Evolutionary conservation across 768 basidiomycete genomes (phyloP).

Genomic region (Dentipellis sp.): DNA sequence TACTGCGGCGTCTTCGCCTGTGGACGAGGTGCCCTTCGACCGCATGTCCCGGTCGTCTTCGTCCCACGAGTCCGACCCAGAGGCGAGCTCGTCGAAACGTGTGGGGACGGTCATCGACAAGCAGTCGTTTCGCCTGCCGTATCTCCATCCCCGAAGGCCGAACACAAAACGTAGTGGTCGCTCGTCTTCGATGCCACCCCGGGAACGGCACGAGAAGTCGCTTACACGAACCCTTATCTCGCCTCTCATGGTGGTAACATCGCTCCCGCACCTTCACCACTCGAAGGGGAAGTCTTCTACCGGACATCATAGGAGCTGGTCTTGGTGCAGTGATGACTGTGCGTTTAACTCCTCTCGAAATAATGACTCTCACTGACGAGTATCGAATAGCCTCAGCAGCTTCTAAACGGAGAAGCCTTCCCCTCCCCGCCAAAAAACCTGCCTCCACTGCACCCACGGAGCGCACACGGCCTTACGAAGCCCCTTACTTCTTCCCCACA

Average conservation of each 20-base stretch:
- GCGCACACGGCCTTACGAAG: constrained; percentile 54
- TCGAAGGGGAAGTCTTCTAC: no score
- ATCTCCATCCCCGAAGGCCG: not conserved
- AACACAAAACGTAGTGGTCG: not conserved
- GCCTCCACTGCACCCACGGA: constrained; percentile 10
- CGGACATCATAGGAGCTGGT: no score
- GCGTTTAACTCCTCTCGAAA: no score
- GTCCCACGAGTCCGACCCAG: not conserved
- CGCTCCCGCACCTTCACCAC: not conserved
- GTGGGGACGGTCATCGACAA: not conserved
- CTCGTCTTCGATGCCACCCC: no score
- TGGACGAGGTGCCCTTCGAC: not conserved
- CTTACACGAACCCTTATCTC: not conserved
- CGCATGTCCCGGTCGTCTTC: not conserved
- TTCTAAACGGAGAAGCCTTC: not conserved
- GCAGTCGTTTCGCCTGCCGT: not conserved
- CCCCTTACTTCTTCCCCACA: constrained; percentile 51
- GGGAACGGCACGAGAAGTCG: not conserved
- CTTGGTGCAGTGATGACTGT: no score
- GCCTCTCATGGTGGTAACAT: not conserved
- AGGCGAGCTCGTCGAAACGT: not conserved
- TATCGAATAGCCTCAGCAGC: not conserved
- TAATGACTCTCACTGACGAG: not conserved
- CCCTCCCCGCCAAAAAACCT: not conserved
- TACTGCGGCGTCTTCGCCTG: not conserved